Percentiles rank a stretch among this genome's conserved stretches.
phyloP scores from a whole-genome alignment of 75 land plant species.

The Ceratopteris richardii region DNA sequence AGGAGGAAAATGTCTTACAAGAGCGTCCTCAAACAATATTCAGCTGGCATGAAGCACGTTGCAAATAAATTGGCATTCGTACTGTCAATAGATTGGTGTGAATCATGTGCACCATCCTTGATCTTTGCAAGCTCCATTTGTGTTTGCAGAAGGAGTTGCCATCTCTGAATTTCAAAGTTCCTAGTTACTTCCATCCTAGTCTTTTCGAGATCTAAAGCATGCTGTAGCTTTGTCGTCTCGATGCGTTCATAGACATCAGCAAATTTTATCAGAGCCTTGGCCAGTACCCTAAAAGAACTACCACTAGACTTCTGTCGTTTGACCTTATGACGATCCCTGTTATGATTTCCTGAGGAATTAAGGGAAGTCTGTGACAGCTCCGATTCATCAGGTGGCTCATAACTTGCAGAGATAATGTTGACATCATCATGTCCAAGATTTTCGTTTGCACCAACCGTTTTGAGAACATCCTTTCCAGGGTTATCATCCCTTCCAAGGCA shows the following conservation, averaged over 20 bases:
- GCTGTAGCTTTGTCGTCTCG: conserved; percentile 53
- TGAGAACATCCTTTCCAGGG: conserved; percentile 15
- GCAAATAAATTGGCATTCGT: not conserved
- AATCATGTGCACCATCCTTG: conserved; percentile 13
- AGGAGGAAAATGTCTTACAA: too few relatives aligned
- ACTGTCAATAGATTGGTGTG: not conserved
- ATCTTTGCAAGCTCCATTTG: conserved; percentile 45
- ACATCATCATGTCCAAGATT: not conserved
- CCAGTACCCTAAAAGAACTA: conserved; percentile 30
- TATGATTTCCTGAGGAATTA: not conserved
- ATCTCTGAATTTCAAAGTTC: conserved; percentile 46
- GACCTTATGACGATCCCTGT: not conserved
- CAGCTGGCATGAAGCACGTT: conserved; percentile 2
- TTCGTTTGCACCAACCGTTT: conserved; percentile 8
- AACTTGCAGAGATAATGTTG: too few relatives aligned
- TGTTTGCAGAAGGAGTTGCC: conserved; percentile 44
- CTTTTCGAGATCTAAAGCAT: conserved; percentile 57
- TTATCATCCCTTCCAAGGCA: too few relatives aligned
- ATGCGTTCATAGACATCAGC: conserved; percentile 63
- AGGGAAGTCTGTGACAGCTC: not conserved
- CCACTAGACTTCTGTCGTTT: not conserved
- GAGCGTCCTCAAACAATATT: not conserved
- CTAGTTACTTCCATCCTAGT: conserved; percentile 53
- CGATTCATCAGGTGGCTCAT: not conserved
- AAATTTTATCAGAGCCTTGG: conserved; percentile 47